Percentiles rank a stretch among this genome's conserved stretches.
These are phyloP conservation scores for Aspergillus costaricaensis DNA, from an alignment of 2,329 filamentous ascomycete species.

Conservation along the genomic window DNA sequence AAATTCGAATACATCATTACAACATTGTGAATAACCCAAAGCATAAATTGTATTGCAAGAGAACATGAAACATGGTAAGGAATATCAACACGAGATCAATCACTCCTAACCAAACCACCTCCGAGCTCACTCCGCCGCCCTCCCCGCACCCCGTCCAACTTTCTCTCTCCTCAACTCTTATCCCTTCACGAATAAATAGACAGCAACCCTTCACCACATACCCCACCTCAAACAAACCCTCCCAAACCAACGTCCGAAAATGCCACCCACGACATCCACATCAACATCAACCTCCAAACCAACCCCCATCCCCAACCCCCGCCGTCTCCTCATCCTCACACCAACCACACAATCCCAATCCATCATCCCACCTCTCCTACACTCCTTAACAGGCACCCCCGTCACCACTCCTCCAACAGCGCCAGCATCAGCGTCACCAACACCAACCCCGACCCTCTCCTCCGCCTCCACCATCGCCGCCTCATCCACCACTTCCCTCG, in stretches of 20 bases:
- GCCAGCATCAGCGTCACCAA: constrained; percentile 34
- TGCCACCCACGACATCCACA: not conserved
- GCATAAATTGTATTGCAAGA: no score
- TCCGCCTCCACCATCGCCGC: constrained; percentile 32
- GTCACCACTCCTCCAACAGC: constrained; percentile 25
- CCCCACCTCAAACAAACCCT: not conserved
- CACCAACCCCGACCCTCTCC: constrained; percentile 46
- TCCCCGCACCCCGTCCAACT: not conserved
- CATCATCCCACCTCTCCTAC: constrained; percentile 41
- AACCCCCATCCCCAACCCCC: constrained; percentile 43
- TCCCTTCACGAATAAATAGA: constrained; percentile 1
- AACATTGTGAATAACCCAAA: no score
- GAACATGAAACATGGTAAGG: no score
- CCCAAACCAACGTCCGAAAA: not conserved
- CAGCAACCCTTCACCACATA: not conserved
- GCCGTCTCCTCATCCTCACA: constrained; percentile 45
- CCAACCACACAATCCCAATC: constrained; percentile 38
- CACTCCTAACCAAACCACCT: not conserved
- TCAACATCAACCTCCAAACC: not conserved
- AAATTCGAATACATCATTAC: no score
- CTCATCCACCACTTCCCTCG: not conserved
- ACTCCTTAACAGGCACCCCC: constrained; percentile 38
- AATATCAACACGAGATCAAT: no score
- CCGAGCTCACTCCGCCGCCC: not conserved
- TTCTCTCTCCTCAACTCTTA: constrained; percentile 6